These are phyloP conservation scores for Dipodascopsis uninucleata DNA, from an alignment of 805 yeast genomes.

Conservation along the genomic window DNA sequence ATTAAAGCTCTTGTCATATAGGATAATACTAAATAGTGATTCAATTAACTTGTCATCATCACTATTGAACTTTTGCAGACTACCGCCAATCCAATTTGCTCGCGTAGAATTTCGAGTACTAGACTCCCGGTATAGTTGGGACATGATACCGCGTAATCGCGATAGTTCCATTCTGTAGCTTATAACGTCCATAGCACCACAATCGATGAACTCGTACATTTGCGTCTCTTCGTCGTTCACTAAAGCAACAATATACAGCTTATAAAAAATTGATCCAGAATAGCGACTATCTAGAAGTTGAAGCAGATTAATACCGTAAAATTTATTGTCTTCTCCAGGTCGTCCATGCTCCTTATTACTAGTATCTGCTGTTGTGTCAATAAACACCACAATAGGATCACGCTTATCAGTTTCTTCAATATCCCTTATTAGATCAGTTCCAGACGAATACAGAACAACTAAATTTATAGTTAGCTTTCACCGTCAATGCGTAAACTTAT, in stretches of 20 bases:
- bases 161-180: not conserved
- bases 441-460: no score
- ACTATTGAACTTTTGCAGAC: no score
- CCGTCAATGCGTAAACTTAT: no score
- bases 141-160: constrained; percentile 13
- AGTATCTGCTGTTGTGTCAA: constrained; percentile 12
- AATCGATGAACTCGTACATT: constrained; percentile 3
- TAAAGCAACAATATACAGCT: constrained; percentile 13
- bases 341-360: not conserved
- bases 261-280: not conserved
- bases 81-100: constrained; percentile 2
- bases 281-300: not conserved
- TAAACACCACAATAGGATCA: constrained; percentile 14
- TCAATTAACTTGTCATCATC: constrained; percentile 6
- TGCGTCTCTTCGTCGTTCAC: constrained; percentile 20
- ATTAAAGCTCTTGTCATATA: constrained; percentile 3
- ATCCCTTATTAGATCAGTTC: no score
- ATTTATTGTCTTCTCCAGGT: not conserved
- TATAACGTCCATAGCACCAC: constrained; percentile 22
- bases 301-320: constrained; percentile 2
- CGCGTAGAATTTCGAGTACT: not conserved
- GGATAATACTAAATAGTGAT: constrained; percentile 6
- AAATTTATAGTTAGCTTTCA: no score
- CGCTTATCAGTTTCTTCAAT: no score
- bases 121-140: constrained; percentile 5